A percentile compares a stretch with the other conserved stretches of the same genome.
phyloP scores from a whole-genome alignment of 805 yeast genomes.

The Kazachstania psychrophila region DNA sequence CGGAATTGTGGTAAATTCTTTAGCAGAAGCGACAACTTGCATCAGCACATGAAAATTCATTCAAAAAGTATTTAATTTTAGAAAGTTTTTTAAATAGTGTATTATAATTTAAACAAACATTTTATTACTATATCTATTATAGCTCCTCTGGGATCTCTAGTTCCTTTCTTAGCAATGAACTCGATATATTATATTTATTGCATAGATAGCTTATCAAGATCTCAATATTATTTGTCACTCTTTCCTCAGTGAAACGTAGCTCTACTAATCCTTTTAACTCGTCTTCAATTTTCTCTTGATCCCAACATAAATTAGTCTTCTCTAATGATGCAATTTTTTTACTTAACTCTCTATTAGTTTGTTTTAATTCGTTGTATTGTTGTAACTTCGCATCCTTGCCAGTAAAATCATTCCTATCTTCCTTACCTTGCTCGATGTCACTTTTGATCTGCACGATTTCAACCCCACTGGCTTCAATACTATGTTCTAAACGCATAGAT shows the following conservation, averaged over 20 bases:
- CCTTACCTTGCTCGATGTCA: constrained; percentile 1
- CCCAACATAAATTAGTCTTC: constrained; percentile 14
- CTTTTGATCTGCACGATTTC: constrained; percentile 11
- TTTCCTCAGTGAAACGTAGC: constrained; percentile 8
- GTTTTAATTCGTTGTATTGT: constrained; percentile 5
- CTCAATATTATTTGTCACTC: constrained; percentile 36
- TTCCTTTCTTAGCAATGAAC: constrained; percentile 30
- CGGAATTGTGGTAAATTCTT: constrained; percentile 51
- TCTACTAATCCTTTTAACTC: constrained; percentile 6
- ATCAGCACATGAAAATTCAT: constrained; percentile 58
- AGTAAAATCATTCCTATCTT: constrained; percentile 1
- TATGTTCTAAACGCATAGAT: not conserved
- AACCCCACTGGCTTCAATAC: not conserved
- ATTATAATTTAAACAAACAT: too few relatives aligned
- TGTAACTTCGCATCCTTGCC: constrained; percentile 3
- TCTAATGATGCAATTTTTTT: not conserved
- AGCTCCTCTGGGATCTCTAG: constrained; percentile 39
- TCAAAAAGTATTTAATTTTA: too few relatives aligned
- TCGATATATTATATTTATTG: constrained; percentile 23
- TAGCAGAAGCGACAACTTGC: constrained; percentile 55
- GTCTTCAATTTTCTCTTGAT: constrained; percentile 8
- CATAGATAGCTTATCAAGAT: constrained; percentile 31
- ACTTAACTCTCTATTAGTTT: not conserved
- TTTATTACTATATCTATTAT: too few relatives aligned
- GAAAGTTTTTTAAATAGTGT: too few relatives aligned